Base-by-base conservation (phyloP, 345 rosid genomes). In the Kernera saxatilis region DNA sequence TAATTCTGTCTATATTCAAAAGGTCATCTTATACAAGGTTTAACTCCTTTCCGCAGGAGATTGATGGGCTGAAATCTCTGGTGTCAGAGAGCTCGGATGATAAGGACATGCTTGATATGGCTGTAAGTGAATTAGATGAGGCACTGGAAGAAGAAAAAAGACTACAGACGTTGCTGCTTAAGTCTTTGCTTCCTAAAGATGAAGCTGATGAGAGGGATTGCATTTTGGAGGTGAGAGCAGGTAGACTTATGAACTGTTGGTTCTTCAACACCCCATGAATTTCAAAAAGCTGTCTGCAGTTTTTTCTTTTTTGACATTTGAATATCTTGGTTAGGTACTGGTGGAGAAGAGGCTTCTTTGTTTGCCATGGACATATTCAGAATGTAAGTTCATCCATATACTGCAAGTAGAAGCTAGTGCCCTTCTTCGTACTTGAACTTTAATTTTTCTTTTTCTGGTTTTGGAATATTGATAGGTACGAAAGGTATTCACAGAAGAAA, bases 201-300 rank as follows among this genome's bases (percentile, higher is more conserved):
- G 99, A 92, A 74, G 99, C 98, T n/a, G 97, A 94, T 77, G 96
- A 85, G 82, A 87, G 96, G 82, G 92, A 78, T 80, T 82, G 91
- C 75, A 92, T 94, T 86, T 74, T 91, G 88, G 99, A 94, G 90
- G 99, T 94, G 82, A 87, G 98, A 85, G 97, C 98, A 82, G 99
- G 98, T 92, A 87, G 3, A 23, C 71, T 43, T 32, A 41, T 32
- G 5, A 55, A 17, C 45, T 18, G 18, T 51, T 49, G 50, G 6
- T 48, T 48, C 11, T 33, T 33, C 10, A 22, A 26, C 48, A 35
- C 11, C 33, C 9, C 14, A n/a, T 23, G 17, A 32, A 26, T 10
- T n/a, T 36, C 4, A 8, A 19, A 27, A 9, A 6, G 21, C 14
- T 64, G 12, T 43, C 13, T 71, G 18, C 27, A 11, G 29, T 19